Base-by-base conservation (phyloP, 2,329 filamentous ascomycete species). In the Xylaria sp. region DNA sequence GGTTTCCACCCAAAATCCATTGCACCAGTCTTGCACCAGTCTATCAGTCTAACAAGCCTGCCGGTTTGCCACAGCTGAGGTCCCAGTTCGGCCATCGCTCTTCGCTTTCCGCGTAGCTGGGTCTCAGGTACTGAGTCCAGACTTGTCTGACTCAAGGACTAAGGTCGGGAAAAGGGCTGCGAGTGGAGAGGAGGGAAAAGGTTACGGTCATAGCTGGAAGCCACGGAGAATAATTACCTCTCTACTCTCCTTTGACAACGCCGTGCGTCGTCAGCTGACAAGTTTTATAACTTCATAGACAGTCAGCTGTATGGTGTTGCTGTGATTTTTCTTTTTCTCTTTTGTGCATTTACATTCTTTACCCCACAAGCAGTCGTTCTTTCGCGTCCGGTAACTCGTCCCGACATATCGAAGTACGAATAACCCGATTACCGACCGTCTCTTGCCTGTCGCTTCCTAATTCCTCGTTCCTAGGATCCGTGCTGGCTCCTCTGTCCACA, bases 321-420 rank as follows among this genome's bases (percentile, higher is more conserved):
- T 20, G 53, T 60, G 58, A 27, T 45, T 36, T 39, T 33, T 36
- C 17, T 44, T 33, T 20, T 53, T 36, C 54, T 36, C 39, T 68
- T 54, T 33, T 56, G 59, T 62, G 57, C 64, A 20, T 58, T 67
- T 68, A 70, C 71, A 71, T 73, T 72, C 67, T 64, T 72, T 61
- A 55, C 66, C 65, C 50, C 44, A 44, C 55, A 60, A 59, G 42
- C 67, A 59, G 59, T 70, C 67, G 44, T 66, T 69, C 67, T 69
- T 65, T 45, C 39, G 20, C 39, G n/a, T 22, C 51, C 38, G 13
- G 62, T 66, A 54, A 53, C 62, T 51, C 42, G 53, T n/a, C 39
- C n/a, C 61, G 61, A 42, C 25, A 39, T 17, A 47, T 58, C 27
- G 33, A 61, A 44, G 20, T 56, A 38, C 54, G 58, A 53, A 61